Base-by-base conservation (phyloP, 495 filamentous ascomycete genomes). In the Aspergillus incahuasiensis region DNA sequence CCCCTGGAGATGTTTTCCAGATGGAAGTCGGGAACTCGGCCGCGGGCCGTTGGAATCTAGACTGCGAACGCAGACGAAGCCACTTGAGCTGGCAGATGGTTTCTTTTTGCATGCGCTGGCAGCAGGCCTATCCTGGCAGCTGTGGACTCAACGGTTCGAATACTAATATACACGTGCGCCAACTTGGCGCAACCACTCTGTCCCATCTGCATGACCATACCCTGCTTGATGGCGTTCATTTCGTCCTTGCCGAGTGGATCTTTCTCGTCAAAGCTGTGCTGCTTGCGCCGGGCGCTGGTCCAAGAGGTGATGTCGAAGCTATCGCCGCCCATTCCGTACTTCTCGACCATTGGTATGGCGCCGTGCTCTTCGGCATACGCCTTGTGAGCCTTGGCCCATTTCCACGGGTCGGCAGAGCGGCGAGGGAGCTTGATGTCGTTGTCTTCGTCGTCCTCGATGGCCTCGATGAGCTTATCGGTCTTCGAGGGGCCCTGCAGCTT, bases 251-350 rank as follows among this genome's bases (percentile, higher is more conserved):
- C 22, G 12, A 70, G 24, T 5, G 63, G 60, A 41, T 70, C 65
- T 45, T 64, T 65, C 24, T 56, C 47, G 9, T 45, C 25, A 28
- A 65, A 70, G 16, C 56, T 55, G 9, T 34, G 15, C 42, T 55
- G 53, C 42, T 62, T 65, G 44, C 68, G 61, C 22, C 62, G 56
- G 1, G 49, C 47, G 20, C 42, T 54, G 24, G 56, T 47, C 56
- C 56, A 64, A 4, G 67, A 58, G 13, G 67, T 66, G 8, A 63
- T 62, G 49, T 70, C 67, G 6, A 52, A 54, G 0, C 12, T n/a
- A 50, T 70, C 62, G 6, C 65, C 68, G 0, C 65, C 68, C 21
- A 70, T 58, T 1, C 0, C 6, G 2, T 42, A n/a, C 43, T 40
- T 49, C 15, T 43, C 21, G 0, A 34, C 7, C 1, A 20, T 19